Conservation (phyloP, 768 basidiomycete genomes). For the Xerocomellus chrysenteron region DNA sequence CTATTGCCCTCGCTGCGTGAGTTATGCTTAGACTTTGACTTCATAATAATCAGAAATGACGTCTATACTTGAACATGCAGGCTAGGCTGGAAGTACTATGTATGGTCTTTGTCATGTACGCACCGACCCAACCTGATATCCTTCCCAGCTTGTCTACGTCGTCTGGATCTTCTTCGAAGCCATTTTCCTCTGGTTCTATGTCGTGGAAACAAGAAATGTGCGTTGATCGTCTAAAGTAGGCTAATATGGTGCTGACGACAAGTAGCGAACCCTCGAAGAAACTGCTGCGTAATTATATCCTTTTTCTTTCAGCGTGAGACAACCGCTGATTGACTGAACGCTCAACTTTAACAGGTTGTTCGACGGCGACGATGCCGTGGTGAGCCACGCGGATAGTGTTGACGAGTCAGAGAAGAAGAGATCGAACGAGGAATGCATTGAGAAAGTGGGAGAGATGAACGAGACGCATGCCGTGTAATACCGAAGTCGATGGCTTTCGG, state of each 20-base stretch:
- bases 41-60: neutral
- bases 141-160: conserved; percentile 34
- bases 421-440: neutral
- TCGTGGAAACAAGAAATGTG: conserved; percentile 38
- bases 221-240: neutral
- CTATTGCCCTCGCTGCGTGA: conserved; percentile 29
- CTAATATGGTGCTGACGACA: neutral
- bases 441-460: too few relatives aligned
- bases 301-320: too few relatives aligned
- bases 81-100: too few relatives aligned
- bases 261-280: conserved; percentile 10
- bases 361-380: neutral
- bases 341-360: neutral
- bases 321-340: neutral
- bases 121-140: too few relatives aligned
- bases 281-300: neutral
- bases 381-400: neutral
- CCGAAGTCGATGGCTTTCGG: neutral
- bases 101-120: too few relatives aligned
- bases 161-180: conserved; percentile 40
- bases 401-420: neutral
- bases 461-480: neutral
- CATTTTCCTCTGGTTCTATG: conserved; percentile 34
- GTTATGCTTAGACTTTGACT: neutral
- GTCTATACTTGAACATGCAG: too few relatives aligned